A percentile compares a stretch with the other conserved stretches of the same genome.
Conservation (phyloP, 2,329 filamentous ascomycete genomes). For the Fusarium sp. region DNA sequence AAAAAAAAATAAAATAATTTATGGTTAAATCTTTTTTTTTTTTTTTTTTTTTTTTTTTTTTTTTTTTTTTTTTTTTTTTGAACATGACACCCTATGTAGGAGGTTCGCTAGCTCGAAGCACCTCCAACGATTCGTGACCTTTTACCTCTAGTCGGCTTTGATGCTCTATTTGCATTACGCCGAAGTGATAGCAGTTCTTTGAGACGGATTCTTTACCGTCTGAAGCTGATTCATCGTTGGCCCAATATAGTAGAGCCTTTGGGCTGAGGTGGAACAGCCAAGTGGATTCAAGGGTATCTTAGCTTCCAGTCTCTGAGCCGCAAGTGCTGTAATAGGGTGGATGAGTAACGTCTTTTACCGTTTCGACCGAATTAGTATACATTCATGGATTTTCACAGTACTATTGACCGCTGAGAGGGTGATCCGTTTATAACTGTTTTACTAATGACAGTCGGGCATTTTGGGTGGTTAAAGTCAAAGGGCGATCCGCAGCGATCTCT, state of each 20-base stretch:
- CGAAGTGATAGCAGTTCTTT: background rate
- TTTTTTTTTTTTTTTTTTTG: slow-evolving; percentile 6
- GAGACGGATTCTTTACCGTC: background rate
- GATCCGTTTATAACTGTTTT: background rate
- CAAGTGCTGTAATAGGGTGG: background rate
- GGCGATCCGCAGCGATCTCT: slow-evolving; percentile 13
- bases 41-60: slow-evolving; percentile 4
- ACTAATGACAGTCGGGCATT: background rate
- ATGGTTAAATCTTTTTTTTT: too few species aligned
- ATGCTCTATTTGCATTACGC: background rate
- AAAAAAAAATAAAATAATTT: too few species aligned
- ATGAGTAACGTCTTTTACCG: background rate
- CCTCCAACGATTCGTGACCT: background rate
- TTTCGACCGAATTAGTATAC: background rate
- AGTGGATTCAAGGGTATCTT: slow-evolving; percentile 5
- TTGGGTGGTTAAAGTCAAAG: slow-evolving; percentile 5
- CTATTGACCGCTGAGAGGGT: background rate
- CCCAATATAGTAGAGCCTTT: background rate
- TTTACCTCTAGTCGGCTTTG: background rate
- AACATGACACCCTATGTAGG: slow-evolving; percentile 6
- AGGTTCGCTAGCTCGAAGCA: background rate
- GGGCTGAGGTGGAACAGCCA: slow-evolving; percentile 2
- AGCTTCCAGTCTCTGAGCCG: slow-evolving; percentile 5
- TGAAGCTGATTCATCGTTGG: slow-evolving; percentile 2
- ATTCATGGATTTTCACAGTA: background rate